These are phyloP conservation scores for Talaromyces sp. DNA, from an alignment of 2,329 filamentous ascomycete species.

Conservation along the genomic window DNA sequence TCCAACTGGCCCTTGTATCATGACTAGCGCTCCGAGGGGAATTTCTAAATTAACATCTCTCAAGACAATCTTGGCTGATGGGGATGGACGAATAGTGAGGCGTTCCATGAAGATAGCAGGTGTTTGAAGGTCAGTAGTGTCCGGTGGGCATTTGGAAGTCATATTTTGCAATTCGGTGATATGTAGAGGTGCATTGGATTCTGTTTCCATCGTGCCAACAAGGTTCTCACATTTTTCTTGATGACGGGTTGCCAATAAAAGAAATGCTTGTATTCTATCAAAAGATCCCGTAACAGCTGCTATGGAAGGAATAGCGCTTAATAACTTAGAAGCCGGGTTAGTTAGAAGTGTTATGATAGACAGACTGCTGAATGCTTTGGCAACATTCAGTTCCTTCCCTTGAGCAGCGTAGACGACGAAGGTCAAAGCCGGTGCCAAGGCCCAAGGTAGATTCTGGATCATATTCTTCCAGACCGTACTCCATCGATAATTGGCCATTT, in stretches of 20 bases:
- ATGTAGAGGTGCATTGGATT: not conserved
- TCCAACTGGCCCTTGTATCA: slow-evolving; percentile 48
- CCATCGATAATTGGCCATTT: slow-evolving; percentile 13
- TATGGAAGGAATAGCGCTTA: slow-evolving; percentile 16
- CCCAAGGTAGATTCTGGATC: slow-evolving; percentile 17
- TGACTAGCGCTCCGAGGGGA: slow-evolving; percentile 40
- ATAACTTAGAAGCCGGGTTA: slow-evolving; percentile 15
- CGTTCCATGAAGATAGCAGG: not conserved
- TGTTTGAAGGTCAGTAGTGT: not conserved
- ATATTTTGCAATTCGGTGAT: not conserved
- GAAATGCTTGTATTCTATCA: slow-evolving; percentile 16
- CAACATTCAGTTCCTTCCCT: not conserved
- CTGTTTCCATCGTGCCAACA: not conserved
- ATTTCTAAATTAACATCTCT: slow-evolving; percentile 39
- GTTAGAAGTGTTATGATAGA: slow-evolving; percentile 21
- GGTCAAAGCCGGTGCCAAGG: slow-evolving; percentile 16
- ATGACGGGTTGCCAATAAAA: slow-evolving; percentile 3
- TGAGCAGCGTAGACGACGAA: slow-evolving; percentile 15
- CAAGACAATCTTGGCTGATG: slow-evolving; percentile 20
- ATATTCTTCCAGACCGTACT: slow-evolving; percentile 15
- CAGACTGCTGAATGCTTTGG: slow-evolving; percentile 19
- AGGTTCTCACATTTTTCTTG: not conserved
- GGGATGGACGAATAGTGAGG: not conserved
- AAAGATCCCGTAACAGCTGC: slow-evolving; percentile 15
- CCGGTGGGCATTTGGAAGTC: not conserved